These are phyloP conservation scores for Trichosporon coremiiforme DNA, from an alignment of 1,284 basidiomycete genomes.

Conservation along the genomic window DNA sequence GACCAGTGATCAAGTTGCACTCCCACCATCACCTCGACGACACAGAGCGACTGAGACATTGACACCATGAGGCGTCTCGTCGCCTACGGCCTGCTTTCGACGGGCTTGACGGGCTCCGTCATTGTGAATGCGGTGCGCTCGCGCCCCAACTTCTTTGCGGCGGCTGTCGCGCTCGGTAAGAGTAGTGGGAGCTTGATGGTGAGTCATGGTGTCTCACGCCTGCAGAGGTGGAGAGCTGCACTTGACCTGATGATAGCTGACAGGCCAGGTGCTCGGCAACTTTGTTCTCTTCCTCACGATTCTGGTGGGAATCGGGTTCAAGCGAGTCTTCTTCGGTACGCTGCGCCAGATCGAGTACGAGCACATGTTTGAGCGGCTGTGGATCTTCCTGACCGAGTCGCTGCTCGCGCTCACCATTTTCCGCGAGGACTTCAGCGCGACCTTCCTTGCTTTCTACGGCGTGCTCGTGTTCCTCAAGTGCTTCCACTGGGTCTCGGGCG, in stretches of 20 bases:
- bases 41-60: neutral
- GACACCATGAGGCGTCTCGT: slow-evolving; percentile 55
- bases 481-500: slow-evolving; percentile 95
- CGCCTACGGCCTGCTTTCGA: slow-evolving; percentile 70
- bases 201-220: slow-evolving; percentile 50
- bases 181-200: slow-evolving; percentile 88
- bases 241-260: neutral
- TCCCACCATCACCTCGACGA: too few species aligned
- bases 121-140: slow-evolving; percentile 77
- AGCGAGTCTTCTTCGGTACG: slow-evolving; percentile 88
- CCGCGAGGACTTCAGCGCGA: slow-evolving; percentile 82
- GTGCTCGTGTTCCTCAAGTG: slow-evolving; percentile 92
- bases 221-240: neutral
- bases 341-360: slow-evolving; percentile 88
- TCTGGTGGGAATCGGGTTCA: slow-evolving; percentile 72
- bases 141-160: slow-evolving; percentile 91
- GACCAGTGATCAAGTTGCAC: too few species aligned
- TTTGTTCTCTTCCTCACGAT: slow-evolving; percentile 80
- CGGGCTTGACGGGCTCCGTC: slow-evolving; percentile 69
- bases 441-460: slow-evolving; percentile 89
- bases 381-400: slow-evolving; percentile 97
- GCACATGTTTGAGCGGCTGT: slow-evolving; percentile 89
- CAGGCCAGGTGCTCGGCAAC: slow-evolving; percentile 80
- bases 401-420: slow-evolving; percentile 96
- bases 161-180: slow-evolving; percentile 84